phyloP scores from a whole-genome alignment of 2,329 filamentous ascomycete genomes.

The Orbilia quercus region DNA sequence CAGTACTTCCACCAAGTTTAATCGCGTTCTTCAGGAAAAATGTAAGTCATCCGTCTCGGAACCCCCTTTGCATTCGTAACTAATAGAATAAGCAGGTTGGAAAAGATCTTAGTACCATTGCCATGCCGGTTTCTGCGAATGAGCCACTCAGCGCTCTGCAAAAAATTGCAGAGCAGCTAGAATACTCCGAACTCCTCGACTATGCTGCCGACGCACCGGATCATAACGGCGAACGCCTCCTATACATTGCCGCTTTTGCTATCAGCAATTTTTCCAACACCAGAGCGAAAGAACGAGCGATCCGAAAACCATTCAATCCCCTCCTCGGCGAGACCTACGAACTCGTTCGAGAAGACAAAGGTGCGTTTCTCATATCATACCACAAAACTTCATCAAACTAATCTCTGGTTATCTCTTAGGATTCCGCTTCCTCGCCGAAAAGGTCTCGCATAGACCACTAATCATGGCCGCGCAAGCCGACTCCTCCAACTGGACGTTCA shows the following conservation, averaged over 20 bases:
- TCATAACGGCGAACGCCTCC: conserved; percentile 76
- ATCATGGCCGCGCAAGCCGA: conserved; percentile 94
- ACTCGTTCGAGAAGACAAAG: conserved; percentile 83
- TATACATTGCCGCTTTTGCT: conserved; percentile 90
- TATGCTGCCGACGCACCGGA: conserved; percentile 71
- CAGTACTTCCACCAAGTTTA: conserved; percentile 83
- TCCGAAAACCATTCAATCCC: conserved; percentile 96
- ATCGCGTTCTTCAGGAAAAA: conserved; percentile 97
- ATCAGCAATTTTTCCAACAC: conserved; percentile 84
- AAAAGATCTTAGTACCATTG: conserved; percentile 95
- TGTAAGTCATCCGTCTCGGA: conserved; percentile 65
- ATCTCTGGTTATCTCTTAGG: conserved; percentile 66
- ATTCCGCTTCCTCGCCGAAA: conserved; percentile 92
- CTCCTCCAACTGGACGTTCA: conserved; percentile 82
- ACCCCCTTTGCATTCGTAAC: background rate
- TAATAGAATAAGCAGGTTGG: conserved; percentile 65
- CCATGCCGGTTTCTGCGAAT: conserved; percentile 97
- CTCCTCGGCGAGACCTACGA: conserved; percentile 97
- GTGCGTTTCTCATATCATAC: conserved; percentile 66
- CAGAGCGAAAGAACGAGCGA: conserved; percentile 87
- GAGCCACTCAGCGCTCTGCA: conserved; percentile 90
- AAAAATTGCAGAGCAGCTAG: conserved; percentile 86
- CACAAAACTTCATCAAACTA: background rate
- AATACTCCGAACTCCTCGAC: conserved; percentile 88
- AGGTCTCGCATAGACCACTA: conserved; percentile 91